Evolutionary conservation across 176 grass and related monocot species (phyloP), one percentile per base, ranked within the genome.

Genomic region (Cymbopogon citratus): DNA sequence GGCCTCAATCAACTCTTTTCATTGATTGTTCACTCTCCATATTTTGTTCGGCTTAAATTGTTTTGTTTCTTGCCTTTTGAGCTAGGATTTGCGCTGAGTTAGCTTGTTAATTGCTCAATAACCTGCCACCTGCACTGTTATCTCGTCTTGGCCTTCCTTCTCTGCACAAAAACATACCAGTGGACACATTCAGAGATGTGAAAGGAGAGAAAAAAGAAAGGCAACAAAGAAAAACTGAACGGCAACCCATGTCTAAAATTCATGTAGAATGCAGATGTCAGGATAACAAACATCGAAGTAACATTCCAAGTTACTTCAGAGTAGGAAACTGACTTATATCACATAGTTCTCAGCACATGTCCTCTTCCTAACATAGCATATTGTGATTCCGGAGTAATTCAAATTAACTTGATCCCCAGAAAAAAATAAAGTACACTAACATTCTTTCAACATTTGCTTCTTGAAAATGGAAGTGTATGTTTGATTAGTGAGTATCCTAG

Each of bases 141-240:
- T 79, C 74, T 83, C 23, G 39, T 31, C 38, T 74, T 70, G 11
- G 38, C 23, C 68, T 90, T 90, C 74, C 79, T 78, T 79, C 76
- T 76, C 88, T 90, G 67, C 79, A 52, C 16, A 36, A 49, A 63
- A 62, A 12, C 31, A 56, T 19, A 64, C 1, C 39, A 51, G 54
- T 15, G 23, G 48, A 28, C 51, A 63, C 9, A 21, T 54, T 71
- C 27, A 80, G 45, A 9, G 6, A 44, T 36, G n/a, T 18, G 41
- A 51, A 29, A 26, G 12, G 16, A 51, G 49, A 25, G 19, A 48
- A 63, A 48, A 51, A 15, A 16, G 27, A 16, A 49, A 46, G 31
- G 23, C 9, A n/a, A 46, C 11, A 51, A 6, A 23, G 26, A 34
- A 43, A 24, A 39, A 33, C 38, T 21, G 16, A 33, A 34, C 3